phyloP scores from a whole-genome alignment of 805 yeast genomes.

The Candida maesae region DNA sequence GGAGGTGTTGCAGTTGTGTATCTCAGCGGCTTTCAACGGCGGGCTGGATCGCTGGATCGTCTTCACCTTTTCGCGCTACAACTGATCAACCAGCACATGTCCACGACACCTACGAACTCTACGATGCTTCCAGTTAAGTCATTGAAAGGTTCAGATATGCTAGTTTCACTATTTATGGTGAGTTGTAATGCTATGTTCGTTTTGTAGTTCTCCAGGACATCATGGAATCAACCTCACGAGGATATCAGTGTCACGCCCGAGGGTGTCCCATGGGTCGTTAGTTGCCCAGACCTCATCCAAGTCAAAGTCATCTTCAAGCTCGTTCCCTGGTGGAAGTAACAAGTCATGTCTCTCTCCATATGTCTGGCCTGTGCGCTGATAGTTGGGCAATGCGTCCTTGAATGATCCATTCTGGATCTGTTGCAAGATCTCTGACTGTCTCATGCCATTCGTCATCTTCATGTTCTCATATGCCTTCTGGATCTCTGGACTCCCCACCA shows the following conservation, averaged over 20 bases:
- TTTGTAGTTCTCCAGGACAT: background rate
- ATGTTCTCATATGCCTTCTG: slow-evolving; percentile 15
- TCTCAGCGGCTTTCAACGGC: no score
- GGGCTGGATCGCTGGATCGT: no score
- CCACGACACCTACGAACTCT: no score
- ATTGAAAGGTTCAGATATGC: no score
- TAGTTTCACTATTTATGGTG: no score
- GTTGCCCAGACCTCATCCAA: slow-evolving; percentile 25
- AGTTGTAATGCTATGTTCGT: background rate
- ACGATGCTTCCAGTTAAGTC: no score
- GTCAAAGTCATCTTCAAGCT: slow-evolving; percentile 22
- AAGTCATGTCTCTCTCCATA: slow-evolving; percentile 8
- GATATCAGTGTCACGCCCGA: slow-evolving; percentile 22
- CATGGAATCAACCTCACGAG: slow-evolving; percentile 25
- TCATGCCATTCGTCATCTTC: slow-evolving; percentile 13
- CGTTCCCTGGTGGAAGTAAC: slow-evolving; percentile 19
- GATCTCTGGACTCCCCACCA: slow-evolving; percentile 17
- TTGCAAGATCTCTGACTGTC: slow-evolving; percentile 21
- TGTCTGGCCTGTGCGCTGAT: slow-evolving; percentile 10
- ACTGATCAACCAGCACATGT: no score
- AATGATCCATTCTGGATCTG: slow-evolving; percentile 17
- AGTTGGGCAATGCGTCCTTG: slow-evolving; percentile 17
- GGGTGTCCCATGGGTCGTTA: slow-evolving; percentile 26
- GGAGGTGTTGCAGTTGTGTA: no score
- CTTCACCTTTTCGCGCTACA: no score